Conservation (phyloP, 192 early-diverging fungal genomes). For the Podila verticillata region DNA sequence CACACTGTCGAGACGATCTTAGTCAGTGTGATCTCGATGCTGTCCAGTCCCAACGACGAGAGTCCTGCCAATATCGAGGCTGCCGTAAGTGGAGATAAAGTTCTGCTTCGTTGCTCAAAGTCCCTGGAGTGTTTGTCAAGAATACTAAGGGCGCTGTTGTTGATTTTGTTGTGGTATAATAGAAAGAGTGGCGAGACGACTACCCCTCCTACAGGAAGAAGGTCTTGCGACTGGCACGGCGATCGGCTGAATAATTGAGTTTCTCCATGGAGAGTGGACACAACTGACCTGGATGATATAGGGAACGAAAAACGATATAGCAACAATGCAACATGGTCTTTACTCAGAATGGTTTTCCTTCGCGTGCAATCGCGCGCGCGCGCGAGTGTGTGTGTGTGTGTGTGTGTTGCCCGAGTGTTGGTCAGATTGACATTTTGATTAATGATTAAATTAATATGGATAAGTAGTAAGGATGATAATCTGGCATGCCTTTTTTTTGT, state of each 20-base stretch:
- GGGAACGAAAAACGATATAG: too few species aligned
- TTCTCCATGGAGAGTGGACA: not conserved
- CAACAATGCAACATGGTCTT: too few species aligned
- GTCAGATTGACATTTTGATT: too few species aligned
- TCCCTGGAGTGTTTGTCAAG: not conserved
- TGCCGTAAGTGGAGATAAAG: constrained; percentile 70
- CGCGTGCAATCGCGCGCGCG: too few species aligned
- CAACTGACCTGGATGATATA: not conserved
- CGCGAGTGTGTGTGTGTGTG: too few species aligned
- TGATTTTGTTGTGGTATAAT: constrained; percentile 5
- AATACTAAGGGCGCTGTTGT: not conserved
- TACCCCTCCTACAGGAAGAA: constrained; percentile 77
- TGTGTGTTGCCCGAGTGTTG: too few species aligned
- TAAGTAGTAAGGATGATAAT: too few species aligned
- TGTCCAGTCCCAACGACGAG: constrained; percentile 93
- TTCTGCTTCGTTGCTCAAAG: too few species aligned
- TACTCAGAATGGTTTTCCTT: too few species aligned
- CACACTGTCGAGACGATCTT: constrained; percentile 96
- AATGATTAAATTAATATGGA: too few species aligned
- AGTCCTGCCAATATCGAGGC: constrained; percentile 96
- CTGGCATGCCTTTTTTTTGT: too few species aligned
- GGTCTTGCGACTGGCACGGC: constrained; percentile 69
- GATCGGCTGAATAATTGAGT: constrained; percentile 56
- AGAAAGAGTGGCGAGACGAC: constrained; percentile 85
- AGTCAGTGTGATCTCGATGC: constrained; percentile 91